Conservation (phyloP, 176 grass and related monocot genomes). For the Guadua angustifolia region DNA sequence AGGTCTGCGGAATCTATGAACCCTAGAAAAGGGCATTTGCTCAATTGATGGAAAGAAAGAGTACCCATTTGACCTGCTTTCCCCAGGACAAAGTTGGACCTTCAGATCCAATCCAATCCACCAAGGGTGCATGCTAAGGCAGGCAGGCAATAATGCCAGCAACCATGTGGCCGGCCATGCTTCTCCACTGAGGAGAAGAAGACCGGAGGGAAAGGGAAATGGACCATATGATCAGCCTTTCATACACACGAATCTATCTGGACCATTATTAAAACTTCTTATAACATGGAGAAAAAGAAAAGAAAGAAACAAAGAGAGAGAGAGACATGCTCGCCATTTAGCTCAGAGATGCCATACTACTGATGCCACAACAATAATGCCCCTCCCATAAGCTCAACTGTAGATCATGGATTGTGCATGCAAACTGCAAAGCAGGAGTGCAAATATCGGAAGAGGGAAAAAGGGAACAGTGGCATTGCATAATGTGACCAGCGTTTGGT, state of each 20-base stretch:
- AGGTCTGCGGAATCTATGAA: neutral
- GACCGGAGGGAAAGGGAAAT: neutral
- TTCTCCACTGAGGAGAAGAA: constrained; percentile 9
- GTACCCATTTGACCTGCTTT: constrained; percentile 46
- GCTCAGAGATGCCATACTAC: constrained; percentile 15
- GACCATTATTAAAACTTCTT: constrained; percentile 5
- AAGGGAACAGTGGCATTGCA: neutral
- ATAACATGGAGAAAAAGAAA: neutral
- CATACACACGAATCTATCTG: neutral
- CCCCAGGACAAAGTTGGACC: constrained; percentile 3
- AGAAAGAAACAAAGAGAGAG: neutral
- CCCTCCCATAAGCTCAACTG: neutral
- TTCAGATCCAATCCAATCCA: constrained; percentile 47
- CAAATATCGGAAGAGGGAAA: neutral
- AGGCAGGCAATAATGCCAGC: constrained; percentile 32
- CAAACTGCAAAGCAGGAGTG: neutral
- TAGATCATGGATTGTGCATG: neutral
- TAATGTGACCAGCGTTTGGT: neutral
- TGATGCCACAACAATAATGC: neutral
- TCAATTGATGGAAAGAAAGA: constrained; percentile 28
- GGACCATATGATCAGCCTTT: neutral
- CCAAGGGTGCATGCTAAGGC: constrained; percentile 15
- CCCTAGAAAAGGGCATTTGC: neutral
- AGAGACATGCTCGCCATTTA: neutral
- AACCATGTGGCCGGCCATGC: constrained; percentile 41